Evolutionary conservation across 1,284 basidiomycete species (phyloP).

Genomic region (Trametes versicolor): DNA sequence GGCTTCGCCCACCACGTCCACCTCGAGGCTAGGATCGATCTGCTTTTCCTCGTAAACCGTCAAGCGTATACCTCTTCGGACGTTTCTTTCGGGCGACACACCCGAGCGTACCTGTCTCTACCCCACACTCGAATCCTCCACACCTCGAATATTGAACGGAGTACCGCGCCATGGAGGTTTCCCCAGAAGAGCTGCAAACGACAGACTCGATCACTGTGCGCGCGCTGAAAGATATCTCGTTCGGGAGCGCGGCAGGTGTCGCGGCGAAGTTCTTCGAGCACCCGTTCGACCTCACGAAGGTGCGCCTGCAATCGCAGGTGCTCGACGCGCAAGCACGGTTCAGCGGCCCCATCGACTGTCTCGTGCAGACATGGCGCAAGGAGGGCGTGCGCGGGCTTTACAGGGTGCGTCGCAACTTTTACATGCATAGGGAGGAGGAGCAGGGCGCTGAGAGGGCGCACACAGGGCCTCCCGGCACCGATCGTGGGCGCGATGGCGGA

Average conservation of each 20-base stretch:
- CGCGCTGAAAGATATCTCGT: constrained; percentile 64
- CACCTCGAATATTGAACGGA: no score
- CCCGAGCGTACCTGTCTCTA: neutral
- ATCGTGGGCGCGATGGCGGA: constrained; percentile 92
- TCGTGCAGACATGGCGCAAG: constrained; percentile 77
- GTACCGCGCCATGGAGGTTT: constrained; percentile 40
- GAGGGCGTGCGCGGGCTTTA: constrained; percentile 86
- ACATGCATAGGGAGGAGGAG: neutral
- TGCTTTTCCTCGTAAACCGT: neutral
- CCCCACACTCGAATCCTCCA: no score
- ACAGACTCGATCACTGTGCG: constrained; percentile 46
- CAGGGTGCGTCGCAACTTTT: constrained; percentile 61
- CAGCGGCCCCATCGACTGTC: constrained; percentile 83
- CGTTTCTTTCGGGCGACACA: neutral
- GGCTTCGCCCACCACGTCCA: neutral
- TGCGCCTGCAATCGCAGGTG: constrained; percentile 85
- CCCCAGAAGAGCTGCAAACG: constrained; percentile 40
- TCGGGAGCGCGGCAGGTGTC: constrained; percentile 80
- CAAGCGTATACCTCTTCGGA: neutral
- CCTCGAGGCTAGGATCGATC: neutral
- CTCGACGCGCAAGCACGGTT: constrained; percentile 78
- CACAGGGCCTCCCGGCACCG: constrained; percentile 87
- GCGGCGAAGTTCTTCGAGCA: constrained; percentile 87
- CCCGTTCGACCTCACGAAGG: constrained; percentile 88
- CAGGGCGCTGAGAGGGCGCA: constrained; percentile 11